These are phyloP conservation scores for Paratinospora sagittata DNA, from an alignment of 164 flowering plant species.

Conservation along the genomic window DNA sequence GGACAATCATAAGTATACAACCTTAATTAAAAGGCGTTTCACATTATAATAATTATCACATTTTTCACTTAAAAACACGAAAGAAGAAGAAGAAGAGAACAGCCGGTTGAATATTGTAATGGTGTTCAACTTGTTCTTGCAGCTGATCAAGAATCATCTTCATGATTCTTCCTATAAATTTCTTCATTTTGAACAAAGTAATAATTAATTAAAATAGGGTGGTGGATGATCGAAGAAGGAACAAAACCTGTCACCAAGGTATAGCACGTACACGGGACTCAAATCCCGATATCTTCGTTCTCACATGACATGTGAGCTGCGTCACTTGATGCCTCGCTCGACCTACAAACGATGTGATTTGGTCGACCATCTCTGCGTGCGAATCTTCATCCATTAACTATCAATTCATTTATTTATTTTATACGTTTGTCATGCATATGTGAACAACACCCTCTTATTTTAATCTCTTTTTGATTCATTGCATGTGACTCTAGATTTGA, in stretches of 20 bases:
- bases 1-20: no score
- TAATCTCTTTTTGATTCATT: conserved; percentile 5
- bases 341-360: background rate
- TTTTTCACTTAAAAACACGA: no score
- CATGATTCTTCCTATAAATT: no score
- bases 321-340: background rate
- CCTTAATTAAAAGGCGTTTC: no score
- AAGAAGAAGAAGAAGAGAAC: no score
- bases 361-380: background rate
- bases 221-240: background rate
- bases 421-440: background rate
- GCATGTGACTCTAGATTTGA: conserved; percentile 8
- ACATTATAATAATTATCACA: no score
- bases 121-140: no score
- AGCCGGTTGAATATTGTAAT: no score
- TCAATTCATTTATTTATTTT: background rate
- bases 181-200: no score
- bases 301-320: background rate
- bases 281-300: conserved; percentile 10
- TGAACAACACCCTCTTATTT: background rate
- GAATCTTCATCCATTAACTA: background rate
- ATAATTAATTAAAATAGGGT: no score
- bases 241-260: conserved; percentile 8
- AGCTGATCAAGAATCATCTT: no score
- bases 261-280: conserved; percentile 2